A percentile compares a stretch with the other conserved stretches of the same genome.
These are phyloP conservation scores for Phanerochaete sordida DNA, from an alignment of 768 basidiomycete species.

Conservation along the genomic window DNA sequence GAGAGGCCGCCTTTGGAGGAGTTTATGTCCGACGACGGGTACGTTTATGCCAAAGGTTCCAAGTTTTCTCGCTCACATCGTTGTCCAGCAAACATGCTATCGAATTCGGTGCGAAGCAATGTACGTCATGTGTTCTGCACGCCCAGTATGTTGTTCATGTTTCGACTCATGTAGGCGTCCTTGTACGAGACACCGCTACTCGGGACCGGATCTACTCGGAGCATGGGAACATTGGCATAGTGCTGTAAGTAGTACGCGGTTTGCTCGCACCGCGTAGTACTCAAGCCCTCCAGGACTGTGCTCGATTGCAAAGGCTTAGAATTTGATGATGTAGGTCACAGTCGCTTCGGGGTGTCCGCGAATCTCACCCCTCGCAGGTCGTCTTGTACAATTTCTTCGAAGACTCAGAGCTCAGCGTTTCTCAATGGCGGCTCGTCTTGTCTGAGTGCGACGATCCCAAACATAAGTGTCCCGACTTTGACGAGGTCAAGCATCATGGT, in stretches of 20 bases:
- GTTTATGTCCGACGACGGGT: constrained; percentile 24
- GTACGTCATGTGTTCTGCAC: constrained; percentile 13
- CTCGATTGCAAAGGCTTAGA: constrained; percentile 64
- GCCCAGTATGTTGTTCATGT: neutral
- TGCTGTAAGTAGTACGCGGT: too few relatives aligned
- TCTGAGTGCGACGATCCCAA: constrained; percentile 10
- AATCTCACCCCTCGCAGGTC: constrained; percentile 39
- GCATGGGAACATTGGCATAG: constrained; percentile 26
- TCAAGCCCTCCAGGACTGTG: constrained; percentile 41
- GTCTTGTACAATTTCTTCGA: constrained; percentile 74
- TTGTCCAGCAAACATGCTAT: constrained; percentile 15
- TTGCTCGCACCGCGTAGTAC: too few relatives aligned
- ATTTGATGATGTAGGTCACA: constrained; percentile 48
- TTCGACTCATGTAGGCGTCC: constrained; percentile 28
- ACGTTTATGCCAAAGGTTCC: constrained; percentile 11
- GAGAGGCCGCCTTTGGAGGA: constrained; percentile 28
- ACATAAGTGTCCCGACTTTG: constrained; percentile 44
- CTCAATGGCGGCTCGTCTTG: constrained; percentile 61
- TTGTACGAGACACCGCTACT: constrained; percentile 29
- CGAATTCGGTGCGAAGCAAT: constrained; percentile 28
- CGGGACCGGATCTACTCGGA: constrained; percentile 19
- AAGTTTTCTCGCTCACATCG: neutral
- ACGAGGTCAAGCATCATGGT: constrained; percentile 48
- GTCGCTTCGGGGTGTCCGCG: neutral
- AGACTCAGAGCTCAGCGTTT: constrained; percentile 47